Evolutionary conservation across 1,139 yeast species (phyloP), one percentile per base, ranked within the genome.

Genomic region (Pichia sp.): DNA sequence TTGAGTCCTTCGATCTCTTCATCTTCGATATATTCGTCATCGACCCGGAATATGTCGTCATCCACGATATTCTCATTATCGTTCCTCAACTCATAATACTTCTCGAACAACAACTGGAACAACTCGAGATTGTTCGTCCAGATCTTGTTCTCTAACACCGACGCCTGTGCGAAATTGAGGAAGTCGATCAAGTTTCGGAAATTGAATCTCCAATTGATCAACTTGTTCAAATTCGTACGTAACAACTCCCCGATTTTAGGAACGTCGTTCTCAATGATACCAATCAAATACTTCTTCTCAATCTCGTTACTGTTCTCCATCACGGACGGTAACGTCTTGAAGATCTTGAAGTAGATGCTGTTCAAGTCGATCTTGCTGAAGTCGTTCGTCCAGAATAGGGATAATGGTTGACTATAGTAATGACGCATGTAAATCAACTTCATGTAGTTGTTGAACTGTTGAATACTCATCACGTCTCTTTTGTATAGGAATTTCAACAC

Each of bases 351-450:
- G 52, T 76, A 70, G 14, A 62, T 56, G 2, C 58, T 59, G 34
- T 62, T 63, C 14, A 71, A 53, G 42, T 58, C 60, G 37, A 65
- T 65, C 12, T 62, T 62, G 34, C 67, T 62, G 14, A 66, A 64
- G 19, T 70, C 71, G 39, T 68, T 68, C 9, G 67, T 64, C 58
- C 65, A 59, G 45, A 70, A 68, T 1, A 77, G 64, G 0, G 85
- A 72, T 46, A 83, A 72, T 1, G 93, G 89, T 66, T 81, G 84
- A 50, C 79, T 81, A 59, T 77, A 85, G 61, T 79, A 86, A 58
- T 83, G 85, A 5, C 83, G 74, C 88, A 87, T 83, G 57, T 81
- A 73, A 24, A 83, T 68, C 51, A 85, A 71, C 56, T 81, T 83
- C 53, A 87, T 67, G 40, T 77, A 75, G 15, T 83, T 85, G 40